Conservation (phyloP, 225 moss, liverwort and hornwort genomes). For the Climacium dendroides region DNA sequence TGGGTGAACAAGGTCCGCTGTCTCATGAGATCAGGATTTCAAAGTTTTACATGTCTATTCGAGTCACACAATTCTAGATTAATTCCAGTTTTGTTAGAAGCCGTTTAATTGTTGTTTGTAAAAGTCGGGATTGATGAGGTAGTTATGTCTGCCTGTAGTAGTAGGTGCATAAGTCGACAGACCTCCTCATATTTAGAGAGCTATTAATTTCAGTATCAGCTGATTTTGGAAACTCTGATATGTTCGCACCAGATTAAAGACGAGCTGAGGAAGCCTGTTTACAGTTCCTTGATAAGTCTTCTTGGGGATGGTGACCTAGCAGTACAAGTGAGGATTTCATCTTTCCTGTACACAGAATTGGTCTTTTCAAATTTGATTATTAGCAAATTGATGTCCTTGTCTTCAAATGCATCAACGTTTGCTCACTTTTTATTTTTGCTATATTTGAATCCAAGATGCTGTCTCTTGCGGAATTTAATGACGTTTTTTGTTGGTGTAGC, state of each 20-base stretch:
- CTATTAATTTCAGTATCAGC: neutral
- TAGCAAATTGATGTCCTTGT: neutral
- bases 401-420: neutral
- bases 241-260: constrained; percentile 68
- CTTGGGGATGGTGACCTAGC: constrained; percentile 92
- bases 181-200: neutral
- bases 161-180: neutral
- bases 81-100: neutral
- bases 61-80: neutral
- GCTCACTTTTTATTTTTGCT: neutral
- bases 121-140: neutral
- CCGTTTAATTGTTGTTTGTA: neutral
- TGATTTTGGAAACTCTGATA: neutral
- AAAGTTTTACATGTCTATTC: neutral
- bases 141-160: neutral
- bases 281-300: constrained; percentile 72
- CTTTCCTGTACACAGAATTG: neutral
- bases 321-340: constrained; percentile 62
- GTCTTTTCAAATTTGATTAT: neutral
- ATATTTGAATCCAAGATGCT: neutral
- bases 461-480: neutral
- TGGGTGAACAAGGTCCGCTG: constrained; percentile 94
- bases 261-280: constrained; percentile 90
- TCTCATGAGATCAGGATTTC: neutral
- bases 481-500: constrained; percentile 29